Percentiles rank a stretch among this genome's conserved stretches.
phyloP scores from a whole-genome alignment of 495 filamentous ascomycete species.

The Xylaria bambusicola region DNA sequence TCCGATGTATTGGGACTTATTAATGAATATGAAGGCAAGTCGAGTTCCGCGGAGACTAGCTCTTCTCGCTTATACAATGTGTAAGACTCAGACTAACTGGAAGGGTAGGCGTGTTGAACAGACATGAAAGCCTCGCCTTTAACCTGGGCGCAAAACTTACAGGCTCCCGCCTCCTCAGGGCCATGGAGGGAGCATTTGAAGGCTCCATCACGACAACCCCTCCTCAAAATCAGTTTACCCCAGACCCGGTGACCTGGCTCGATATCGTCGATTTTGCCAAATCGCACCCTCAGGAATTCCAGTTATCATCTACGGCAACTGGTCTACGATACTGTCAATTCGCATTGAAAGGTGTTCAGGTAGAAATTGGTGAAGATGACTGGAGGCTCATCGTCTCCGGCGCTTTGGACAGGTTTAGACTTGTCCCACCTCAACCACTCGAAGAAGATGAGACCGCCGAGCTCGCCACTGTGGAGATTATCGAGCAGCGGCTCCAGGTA shows the following conservation, averaged over 20 bases:
- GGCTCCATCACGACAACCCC: constrained; percentile 68
- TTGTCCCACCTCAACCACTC: constrained; percentile 68
- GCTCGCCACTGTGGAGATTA: constrained; percentile 76
- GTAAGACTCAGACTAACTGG: constrained; percentile 18
- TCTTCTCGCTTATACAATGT: neutral
- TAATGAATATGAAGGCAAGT: constrained; percentile 68
- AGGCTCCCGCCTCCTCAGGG: constrained; percentile 78
- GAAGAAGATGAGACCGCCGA: constrained; percentile 86
- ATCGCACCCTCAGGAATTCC: constrained; percentile 77
- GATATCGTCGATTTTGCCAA: constrained; percentile 85
- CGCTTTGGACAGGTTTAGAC: constrained; percentile 79
- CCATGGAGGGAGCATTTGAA: constrained; percentile 84
- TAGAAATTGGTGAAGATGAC: constrained; percentile 87
- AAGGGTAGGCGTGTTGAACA: constrained; percentile 66
- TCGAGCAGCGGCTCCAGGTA: constrained; percentile 72
- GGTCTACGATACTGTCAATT: constrained; percentile 71
- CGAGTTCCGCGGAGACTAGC: neutral
- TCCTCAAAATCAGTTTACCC: constrained; percentile 45
- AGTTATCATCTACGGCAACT: constrained; percentile 66
- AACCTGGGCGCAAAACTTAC: constrained; percentile 83
- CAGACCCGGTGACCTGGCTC: constrained; percentile 72
- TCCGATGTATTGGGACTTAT: constrained; percentile 62
- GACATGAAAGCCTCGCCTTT: constrained; percentile 81
- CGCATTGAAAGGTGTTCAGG: constrained; percentile 74
- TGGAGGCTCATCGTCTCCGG: constrained; percentile 79